Conservation (phyloP, 805 yeast genomes). For the Priceomyces carsonii region DNA sequence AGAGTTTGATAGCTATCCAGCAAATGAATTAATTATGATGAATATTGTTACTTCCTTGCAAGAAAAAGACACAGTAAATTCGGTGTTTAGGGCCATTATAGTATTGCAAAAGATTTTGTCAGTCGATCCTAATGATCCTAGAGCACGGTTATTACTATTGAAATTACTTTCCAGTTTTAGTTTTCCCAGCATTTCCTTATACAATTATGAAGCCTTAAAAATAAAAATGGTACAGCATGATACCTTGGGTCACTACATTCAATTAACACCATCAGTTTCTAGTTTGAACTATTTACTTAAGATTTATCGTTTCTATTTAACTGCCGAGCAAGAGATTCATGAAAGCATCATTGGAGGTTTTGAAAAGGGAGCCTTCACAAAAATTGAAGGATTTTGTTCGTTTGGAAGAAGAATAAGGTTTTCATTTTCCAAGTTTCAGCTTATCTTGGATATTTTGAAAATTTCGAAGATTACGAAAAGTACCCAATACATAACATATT, state of each 20-base stretch:
- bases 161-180: slow-evolving; percentile 62
- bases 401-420: slow-evolving; percentile 52
- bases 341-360: slow-evolving; percentile 54
- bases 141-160: slow-evolving; percentile 69
- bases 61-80: slow-evolving; percentile 21
- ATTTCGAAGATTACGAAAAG: slow-evolving; percentile 32
- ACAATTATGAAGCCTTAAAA: slow-evolving; percentile 54
- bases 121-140: slow-evolving; percentile 71
- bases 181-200: slow-evolving; percentile 47
- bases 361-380: slow-evolving; percentile 60
- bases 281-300: slow-evolving; percentile 34
- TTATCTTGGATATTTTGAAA: slow-evolving; percentile 33
- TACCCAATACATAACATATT: slow-evolving; percentile 29
- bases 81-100: slow-evolving; percentile 41
- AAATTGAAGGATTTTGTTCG: slow-evolving; percentile 64
- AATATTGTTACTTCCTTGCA: slow-evolving; percentile 37
- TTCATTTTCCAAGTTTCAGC: slow-evolving; percentile 49
- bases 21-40: slow-evolving; percentile 64
- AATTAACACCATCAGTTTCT: slow-evolving; percentile 44
- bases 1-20: slow-evolving; percentile 69
- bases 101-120: slow-evolving; percentile 57
- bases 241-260: slow-evolving; percentile 53
- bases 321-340: slow-evolving; percentile 52
- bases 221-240: slow-evolving; percentile 80
- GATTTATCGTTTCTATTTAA: slow-evolving; percentile 52